These are phyloP conservation scores for Botrytis porri DNA, from an alignment of 2,329 filamentous ascomycete genomes.

Conservation along the genomic window DNA sequence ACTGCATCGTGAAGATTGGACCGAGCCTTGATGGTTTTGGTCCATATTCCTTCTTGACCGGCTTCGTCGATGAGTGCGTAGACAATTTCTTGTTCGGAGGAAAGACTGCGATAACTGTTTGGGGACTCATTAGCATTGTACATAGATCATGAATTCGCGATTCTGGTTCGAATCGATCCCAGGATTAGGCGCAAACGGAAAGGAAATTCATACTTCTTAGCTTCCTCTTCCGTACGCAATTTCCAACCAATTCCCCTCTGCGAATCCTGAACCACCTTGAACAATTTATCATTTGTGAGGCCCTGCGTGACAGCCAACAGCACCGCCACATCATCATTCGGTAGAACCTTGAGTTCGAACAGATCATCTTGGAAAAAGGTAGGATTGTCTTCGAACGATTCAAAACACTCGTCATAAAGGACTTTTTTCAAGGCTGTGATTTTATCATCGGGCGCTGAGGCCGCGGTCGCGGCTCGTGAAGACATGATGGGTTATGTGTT, in stretches of 20 bases:
- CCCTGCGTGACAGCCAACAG: slow-evolving; percentile 56
- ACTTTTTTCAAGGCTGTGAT: slow-evolving; percentile 31
- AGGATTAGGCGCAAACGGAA: neutral
- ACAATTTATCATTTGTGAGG: slow-evolving; percentile 59
- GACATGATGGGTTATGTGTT: slow-evolving; percentile 3
- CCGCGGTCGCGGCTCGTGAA: slow-evolving; percentile 1
- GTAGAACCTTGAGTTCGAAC: slow-evolving; percentile 54
- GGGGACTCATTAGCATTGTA: neutral
- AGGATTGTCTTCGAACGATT: slow-evolving; percentile 26
- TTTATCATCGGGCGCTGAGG: slow-evolving; percentile 17
- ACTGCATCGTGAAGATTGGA: slow-evolving; percentile 82
- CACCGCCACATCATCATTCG: slow-evolving; percentile 53
- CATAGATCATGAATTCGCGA: neutral
- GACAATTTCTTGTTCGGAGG: slow-evolving; percentile 77
- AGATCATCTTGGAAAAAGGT: slow-evolving; percentile 59
- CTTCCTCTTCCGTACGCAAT: slow-evolving; percentile 57
- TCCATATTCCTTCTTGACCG: slow-evolving; percentile 85
- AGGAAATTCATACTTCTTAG: slow-evolving; percentile 52
- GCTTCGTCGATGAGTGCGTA: slow-evolving; percentile 87
- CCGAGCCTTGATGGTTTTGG: slow-evolving; percentile 74
- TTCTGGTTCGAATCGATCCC: no score
- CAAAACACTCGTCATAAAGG: slow-evolving; percentile 34
- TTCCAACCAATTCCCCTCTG: slow-evolving; percentile 52
- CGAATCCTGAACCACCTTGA: slow-evolving; percentile 48
- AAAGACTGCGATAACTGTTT: slow-evolving; percentile 54